Conservation (phyloP, 1,284 basidiomycete species). For the Ustilago curta region DNA sequence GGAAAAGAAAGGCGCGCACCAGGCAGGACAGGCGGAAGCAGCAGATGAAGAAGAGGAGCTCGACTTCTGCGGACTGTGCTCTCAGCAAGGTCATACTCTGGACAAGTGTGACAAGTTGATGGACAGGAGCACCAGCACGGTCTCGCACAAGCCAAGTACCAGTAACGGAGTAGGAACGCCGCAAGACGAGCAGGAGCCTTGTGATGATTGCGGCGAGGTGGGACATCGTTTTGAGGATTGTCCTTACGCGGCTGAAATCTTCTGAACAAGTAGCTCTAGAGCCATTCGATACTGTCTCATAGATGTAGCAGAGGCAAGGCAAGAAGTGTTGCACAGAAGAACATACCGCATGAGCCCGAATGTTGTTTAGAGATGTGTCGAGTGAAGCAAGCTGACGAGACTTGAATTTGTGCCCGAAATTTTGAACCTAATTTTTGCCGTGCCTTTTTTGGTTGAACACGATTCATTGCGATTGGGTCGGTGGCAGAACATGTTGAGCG, state of each 20-base stretch:
- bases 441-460: neutral
- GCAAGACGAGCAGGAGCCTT: slow-evolving; percentile 41
- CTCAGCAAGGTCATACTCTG: slow-evolving; percentile 37
- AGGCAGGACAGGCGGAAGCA: neutral
- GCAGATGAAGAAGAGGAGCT: slow-evolving; percentile 44
- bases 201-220: slow-evolving; percentile 57
- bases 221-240: slow-evolving; percentile 57
- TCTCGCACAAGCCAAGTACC: slow-evolving; percentile 1
- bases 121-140: slow-evolving; percentile 5
- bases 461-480: neutral
- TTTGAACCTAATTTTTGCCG: neutral
- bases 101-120: slow-evolving; percentile 37
- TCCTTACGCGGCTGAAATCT: slow-evolving; percentile 57
- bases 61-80: slow-evolving; percentile 51
- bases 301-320: neutral
- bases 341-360: neutral
- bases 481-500: neutral
- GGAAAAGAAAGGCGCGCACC: neutral
- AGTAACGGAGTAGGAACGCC: slow-evolving; percentile 6
- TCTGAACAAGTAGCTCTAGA: slow-evolving; percentile 13
- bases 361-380: neutral
- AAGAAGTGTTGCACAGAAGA: neutral
- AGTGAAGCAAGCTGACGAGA: neutral
- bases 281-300: too few species aligned
- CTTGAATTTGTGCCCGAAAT: neutral